Conservation (phyloP, 202 grass and related monocot species). For the Cymbopogon flexuosus region DNA sequence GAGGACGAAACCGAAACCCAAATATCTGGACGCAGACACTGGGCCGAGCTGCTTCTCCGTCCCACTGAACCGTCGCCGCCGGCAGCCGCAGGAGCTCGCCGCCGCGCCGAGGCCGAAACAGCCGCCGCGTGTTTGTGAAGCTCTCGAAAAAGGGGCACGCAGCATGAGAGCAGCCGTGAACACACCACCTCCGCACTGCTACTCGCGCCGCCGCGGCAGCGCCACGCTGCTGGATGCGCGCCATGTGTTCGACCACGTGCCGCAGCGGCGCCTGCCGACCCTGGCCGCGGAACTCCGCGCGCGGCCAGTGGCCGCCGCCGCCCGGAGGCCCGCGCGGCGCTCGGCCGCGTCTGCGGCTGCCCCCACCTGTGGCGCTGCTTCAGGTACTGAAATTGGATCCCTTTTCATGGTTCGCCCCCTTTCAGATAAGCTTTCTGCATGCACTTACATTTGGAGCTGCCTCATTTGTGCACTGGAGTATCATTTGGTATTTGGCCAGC, state of each 20-base stretch:
- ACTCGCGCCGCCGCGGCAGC: background rate
- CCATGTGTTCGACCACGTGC: conserved; percentile 41
- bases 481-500: background rate
- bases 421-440: background rate
- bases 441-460: background rate
- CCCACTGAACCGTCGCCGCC: background rate
- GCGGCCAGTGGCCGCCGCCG: background rate
- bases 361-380: background rate
- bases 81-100: background rate
- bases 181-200: background rate
- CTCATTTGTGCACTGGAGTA: background rate
- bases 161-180: conserved; percentile 33
- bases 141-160: background rate
- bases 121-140: background rate
- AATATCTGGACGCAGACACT: background rate
- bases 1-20: background rate
- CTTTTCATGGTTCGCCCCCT: background rate
- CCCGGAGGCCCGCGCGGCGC: conserved; percentile 6
- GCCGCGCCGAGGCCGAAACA: background rate
- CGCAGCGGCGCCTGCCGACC: conserved; percentile 18
- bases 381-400: conserved; percentile 21
- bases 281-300: background rate
- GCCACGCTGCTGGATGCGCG: conserved; percentile 10
- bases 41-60: background rate
- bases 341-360: background rate